Evolutionary conservation across 352 stramenopile genomes (phyloP), one percentile per base, ranked within the genome.

Genomic region (Globisporangium paddicum): DNA sequence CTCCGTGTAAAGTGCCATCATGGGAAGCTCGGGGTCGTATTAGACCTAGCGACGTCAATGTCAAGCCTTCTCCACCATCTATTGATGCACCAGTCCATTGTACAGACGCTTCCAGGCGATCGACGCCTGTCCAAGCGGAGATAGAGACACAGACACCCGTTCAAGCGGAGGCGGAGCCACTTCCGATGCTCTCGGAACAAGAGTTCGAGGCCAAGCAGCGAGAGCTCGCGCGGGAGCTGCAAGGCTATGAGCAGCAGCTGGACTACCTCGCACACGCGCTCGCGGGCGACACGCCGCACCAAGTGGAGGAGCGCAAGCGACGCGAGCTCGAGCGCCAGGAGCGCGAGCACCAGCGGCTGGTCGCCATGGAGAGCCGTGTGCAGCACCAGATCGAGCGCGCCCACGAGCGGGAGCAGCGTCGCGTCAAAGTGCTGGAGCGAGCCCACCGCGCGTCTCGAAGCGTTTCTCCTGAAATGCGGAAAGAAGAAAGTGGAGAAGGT

Each of bases 231-330:
- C 46, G 19, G 46, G 46, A 53, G 18, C 25, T 53, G 7, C 21
- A 26, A 3, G 60, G 52, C 7, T 89, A 82, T 42, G 55, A 78
- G 52, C 54, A 74, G 25, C 73, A 75, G 18, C 69, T 87, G 30
- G 57, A 86, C 53, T 77, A 87, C 58, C 54, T 93, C n/a, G 84
- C 75, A 14, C 67, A 80, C 21, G 84, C 75, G 18, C 58, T 93
- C 14, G 75, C 75, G 18, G 78, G 81, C 0, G 60, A 86, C 50
- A 93, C 81, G 8, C 72, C 75, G 13, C 84, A 90, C 59, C 84
- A 93, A 42, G 69, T 78, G 35, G 64, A 79, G 38, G 75, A 77
- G 55, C 81, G 79, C 18, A 67, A 63, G 10, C 62, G 67, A 25
- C 76, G 81, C 21, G 75, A 88, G 32, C 57, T 66, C 10, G 74